These are phyloP conservation scores for Rhynchosporium graminicola DNA, from an alignment of 2,329 filamentous ascomycete species.

Conservation along the genomic window DNA sequence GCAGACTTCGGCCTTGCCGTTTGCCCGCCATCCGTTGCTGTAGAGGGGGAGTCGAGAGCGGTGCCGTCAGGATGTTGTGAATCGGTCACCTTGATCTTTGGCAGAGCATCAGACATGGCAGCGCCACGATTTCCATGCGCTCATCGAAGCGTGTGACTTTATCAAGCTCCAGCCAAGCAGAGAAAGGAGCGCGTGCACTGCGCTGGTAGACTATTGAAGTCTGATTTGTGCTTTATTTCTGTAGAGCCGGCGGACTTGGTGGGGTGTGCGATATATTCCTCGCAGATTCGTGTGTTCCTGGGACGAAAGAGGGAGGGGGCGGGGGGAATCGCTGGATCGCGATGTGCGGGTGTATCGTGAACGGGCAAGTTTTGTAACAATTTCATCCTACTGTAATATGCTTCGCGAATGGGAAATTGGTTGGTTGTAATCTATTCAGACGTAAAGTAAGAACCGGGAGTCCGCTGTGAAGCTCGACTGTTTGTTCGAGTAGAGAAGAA, in stretches of 20 bases:
- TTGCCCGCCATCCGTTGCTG: slow-evolving; percentile 34
- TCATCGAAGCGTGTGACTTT: slow-evolving; percentile 21
- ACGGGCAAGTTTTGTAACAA: not conserved
- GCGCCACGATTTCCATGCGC: slow-evolving; percentile 32
- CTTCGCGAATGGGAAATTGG: not conserved
- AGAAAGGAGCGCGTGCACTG: slow-evolving; percentile 21
- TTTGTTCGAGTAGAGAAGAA: not conserved
- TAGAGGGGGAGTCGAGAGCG: slow-evolving; percentile 35
- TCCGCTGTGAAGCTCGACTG: not conserved
- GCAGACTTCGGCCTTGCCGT: slow-evolving; percentile 35
- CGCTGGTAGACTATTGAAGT: slow-evolving; percentile 21
- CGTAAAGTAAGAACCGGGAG: too few relatives aligned
- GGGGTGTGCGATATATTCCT: slow-evolving; percentile 2
- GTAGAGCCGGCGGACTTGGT: slow-evolving; percentile 11
- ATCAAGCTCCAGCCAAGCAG: slow-evolving; percentile 16
- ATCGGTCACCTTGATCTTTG: slow-evolving; percentile 39
- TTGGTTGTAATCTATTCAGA: not conserved
- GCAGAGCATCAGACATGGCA: slow-evolving; percentile 38
- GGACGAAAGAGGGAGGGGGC: not conserved
- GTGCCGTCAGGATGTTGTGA: slow-evolving; percentile 29
- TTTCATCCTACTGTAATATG: not conserved
- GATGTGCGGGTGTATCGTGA: not conserved
- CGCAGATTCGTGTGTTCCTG: not conserved
- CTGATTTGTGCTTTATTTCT: slow-evolving; percentile 16
- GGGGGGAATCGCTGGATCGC: not conserved